Percentiles rank a stretch among this genome's conserved stretches.
These are phyloP conservation scores for Ustilago curta DNA, from an alignment of 1,284 basidiomycete species.

Conservation along the genomic window DNA sequence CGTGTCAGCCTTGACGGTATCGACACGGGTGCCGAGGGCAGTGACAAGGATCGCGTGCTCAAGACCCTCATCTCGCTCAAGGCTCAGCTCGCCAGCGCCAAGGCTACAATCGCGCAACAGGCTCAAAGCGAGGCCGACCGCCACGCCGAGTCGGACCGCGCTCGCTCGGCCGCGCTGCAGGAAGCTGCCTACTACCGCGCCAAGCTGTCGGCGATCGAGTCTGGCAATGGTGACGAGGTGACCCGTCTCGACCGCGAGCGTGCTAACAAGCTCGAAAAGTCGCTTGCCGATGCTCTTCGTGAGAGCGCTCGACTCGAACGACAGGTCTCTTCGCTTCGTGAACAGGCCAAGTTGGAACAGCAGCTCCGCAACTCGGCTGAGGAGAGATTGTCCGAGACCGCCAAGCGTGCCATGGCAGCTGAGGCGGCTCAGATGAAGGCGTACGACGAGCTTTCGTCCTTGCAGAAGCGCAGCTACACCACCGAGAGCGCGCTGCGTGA, in stretches of 20 bases:
- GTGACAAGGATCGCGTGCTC: constrained; percentile 73
- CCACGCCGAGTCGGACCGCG: constrained; percentile 82
- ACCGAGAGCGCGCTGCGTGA: constrained; percentile 82
- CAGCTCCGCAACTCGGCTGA: constrained; percentile 79
- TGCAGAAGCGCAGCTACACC: constrained; percentile 77
- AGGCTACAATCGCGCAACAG: constrained; percentile 81
- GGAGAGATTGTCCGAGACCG: constrained; percentile 82
- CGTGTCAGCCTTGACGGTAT: constrained; percentile 56
- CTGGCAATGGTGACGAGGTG: constrained; percentile 76
- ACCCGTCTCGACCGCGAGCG: constrained; percentile 83
- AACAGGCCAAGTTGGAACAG: constrained; percentile 74
- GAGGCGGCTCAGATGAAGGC: constrained; percentile 82
- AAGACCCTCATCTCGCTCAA: constrained; percentile 86
- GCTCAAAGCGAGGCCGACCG: constrained; percentile 81
- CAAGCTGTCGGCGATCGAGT: constrained; percentile 87
- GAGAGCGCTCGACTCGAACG: constrained; percentile 81
- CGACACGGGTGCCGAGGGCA: constrained; percentile 70
- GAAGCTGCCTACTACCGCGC: constrained; percentile 97
- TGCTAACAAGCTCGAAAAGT: constrained; percentile 81
- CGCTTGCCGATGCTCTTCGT: constrained; percentile 79
- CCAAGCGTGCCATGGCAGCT: constrained; percentile 83
- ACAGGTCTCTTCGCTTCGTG: constrained; percentile 72
- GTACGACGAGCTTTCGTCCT: constrained; percentile 78
- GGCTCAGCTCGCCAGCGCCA: constrained; percentile 86
- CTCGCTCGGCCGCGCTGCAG: constrained; percentile 83